phyloP scores from a whole-genome alignment of 2,329 filamentous ascomycete species.

The Zelopaecilomyces penicillatus region DNA sequence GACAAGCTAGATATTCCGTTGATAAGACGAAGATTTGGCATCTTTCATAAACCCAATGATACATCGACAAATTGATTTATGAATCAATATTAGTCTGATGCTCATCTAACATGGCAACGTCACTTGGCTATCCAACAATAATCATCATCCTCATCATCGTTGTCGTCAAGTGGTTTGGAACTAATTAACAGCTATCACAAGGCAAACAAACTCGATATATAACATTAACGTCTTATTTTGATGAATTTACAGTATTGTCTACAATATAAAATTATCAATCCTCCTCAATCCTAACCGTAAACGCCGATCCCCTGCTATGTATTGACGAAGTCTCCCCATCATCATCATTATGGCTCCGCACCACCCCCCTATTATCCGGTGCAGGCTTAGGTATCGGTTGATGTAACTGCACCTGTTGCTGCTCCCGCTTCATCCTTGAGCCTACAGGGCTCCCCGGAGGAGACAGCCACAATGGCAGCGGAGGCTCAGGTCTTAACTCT shows the following conservation, averaged over 20 bases:
- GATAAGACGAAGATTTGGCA: no score
- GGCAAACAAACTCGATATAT: no score
- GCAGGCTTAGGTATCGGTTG: constrained; percentile 9
- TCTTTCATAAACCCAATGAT: no score
- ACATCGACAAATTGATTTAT: no score
- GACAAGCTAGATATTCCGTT: no score
- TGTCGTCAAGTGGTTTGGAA: no score
- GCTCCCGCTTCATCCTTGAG: neutral
- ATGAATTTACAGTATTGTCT: neutral
- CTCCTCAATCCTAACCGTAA: constrained; percentile 11
- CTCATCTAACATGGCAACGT: no score
- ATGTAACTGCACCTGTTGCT: constrained; percentile 6
- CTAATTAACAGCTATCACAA: no score
- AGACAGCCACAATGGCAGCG: constrained; percentile 6
- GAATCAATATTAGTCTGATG: no score
- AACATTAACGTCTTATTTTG: no score
- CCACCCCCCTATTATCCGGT: neutral
- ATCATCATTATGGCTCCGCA: neutral
- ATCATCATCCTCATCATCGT: no score
- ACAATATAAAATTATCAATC: neutral
- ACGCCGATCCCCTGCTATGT: constrained; percentile 11
- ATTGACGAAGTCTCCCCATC: constrained; percentile 8
- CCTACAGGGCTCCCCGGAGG: neutral
- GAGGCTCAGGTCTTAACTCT: constrained; percentile 5
- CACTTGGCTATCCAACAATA: no score